phyloP scores from a whole-genome alignment of 2,329 filamentous ascomycete species.

The Neurospora sp. region DNA sequence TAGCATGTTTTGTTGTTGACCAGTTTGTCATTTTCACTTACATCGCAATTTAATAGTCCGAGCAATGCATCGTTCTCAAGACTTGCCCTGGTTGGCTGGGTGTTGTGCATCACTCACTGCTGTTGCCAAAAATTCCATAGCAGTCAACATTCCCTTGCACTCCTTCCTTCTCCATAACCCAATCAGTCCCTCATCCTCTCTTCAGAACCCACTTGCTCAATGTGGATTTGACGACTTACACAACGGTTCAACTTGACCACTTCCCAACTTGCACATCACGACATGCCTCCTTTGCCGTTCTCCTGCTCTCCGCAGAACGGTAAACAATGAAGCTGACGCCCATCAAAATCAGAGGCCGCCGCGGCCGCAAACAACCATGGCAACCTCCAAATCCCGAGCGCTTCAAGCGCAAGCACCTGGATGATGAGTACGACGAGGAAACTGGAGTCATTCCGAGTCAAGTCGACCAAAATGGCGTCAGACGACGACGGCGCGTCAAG shows the following conservation, averaged over 20 bases:
- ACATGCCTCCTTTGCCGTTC: background rate
- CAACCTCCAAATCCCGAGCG: constrained; percentile 7
- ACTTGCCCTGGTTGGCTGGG: background rate
- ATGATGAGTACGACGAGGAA: background rate
- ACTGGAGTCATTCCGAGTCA: background rate
- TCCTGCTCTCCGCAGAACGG: background rate
- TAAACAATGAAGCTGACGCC: constrained; percentile 37
- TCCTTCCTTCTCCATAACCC: background rate
- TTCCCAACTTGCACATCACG: background rate
- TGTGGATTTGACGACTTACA: background rate
- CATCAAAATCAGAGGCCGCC: constrained; percentile 37
- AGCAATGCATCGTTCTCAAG: background rate
- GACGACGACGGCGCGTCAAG: constrained; percentile 3
- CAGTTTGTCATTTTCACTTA: background rate
- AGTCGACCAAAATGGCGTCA: background rate
- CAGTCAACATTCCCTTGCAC: background rate
- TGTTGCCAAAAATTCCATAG: background rate
- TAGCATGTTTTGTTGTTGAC: background rate
- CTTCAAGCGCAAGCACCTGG: constrained; percentile 7
- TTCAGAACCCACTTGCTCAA: background rate
- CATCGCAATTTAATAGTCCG: no score
- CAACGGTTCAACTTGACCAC: background rate
- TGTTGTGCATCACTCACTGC: background rate
- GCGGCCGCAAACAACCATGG: constrained; percentile 7
- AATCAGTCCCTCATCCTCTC: background rate